Evolutionary conservation across 192 early-diverging fungal species (phyloP).

Genomic region (Umbelopsis sp.): DNA sequence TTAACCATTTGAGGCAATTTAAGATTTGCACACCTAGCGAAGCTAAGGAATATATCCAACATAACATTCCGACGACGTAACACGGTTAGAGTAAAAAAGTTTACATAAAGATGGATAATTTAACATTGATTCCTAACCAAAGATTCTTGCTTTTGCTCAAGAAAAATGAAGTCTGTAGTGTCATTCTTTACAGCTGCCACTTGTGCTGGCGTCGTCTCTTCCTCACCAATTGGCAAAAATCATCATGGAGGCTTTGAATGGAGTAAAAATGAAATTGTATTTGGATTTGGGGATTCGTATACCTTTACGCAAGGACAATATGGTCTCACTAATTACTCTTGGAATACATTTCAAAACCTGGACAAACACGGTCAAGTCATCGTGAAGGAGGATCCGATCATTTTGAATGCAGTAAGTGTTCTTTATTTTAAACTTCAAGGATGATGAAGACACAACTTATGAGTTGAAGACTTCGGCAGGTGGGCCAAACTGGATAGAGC

Average conservation of each 20-base stretch:
- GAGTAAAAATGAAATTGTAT: background rate
- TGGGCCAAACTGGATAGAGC: constrained; percentile 11
- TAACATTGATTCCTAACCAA: too few species aligned
- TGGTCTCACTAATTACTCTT: background rate
- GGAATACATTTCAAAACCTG: constrained; percentile 5
- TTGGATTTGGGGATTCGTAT: constrained; percentile 12
- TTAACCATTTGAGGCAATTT: too few species aligned
- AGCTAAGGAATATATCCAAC: too few species aligned
- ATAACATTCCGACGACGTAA: too few species aligned
- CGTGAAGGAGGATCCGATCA: background rate
- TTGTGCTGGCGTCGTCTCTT: background rate
- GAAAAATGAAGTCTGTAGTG: too few species aligned
- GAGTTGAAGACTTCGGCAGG: constrained; percentile 1
- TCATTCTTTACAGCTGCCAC: background rate
- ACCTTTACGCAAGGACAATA: constrained; percentile 10
- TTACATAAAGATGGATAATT: too few species aligned
- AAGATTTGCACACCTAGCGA: too few species aligned
- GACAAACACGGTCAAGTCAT: background rate
- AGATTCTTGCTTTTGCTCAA: background rate
- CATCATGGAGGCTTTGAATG: background rate
- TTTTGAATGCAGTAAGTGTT: constrained; percentile 1
- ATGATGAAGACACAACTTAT: background rate
- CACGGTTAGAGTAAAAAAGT: too few species aligned
- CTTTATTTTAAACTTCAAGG: background rate
- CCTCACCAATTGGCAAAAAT: background rate